Conservation (phyloP, 2,329 filamentous ascomycete species). For the Trichoderma sp. region DNA sequence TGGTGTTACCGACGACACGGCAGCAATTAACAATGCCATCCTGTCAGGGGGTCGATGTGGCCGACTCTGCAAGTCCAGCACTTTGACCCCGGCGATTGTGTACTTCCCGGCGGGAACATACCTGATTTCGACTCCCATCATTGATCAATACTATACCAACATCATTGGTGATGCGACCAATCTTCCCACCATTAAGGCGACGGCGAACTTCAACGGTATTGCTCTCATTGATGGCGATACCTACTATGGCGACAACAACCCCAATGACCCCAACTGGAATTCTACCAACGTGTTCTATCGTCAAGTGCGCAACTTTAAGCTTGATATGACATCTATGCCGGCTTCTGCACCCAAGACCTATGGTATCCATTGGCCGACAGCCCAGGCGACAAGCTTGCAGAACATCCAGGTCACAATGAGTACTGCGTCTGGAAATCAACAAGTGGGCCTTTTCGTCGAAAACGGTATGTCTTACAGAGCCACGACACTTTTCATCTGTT, state of each 20-base stretch:
- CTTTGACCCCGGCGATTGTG: slow-evolving; percentile 25
- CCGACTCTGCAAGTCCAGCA: slow-evolving; percentile 32
- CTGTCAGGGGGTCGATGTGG: slow-evolving; percentile 36
- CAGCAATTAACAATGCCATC: slow-evolving; percentile 50
- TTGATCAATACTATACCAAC: slow-evolving; percentile 63
- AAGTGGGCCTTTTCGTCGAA: background rate
- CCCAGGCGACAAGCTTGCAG: slow-evolving; percentile 53
- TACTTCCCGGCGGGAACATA: slow-evolving; percentile 51
- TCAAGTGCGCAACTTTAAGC: slow-evolving; percentile 62
- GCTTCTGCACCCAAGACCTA: slow-evolving; percentile 30
- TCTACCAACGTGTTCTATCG: slow-evolving; percentile 60
- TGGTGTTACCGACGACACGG: slow-evolving; percentile 48
- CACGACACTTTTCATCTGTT: background rate
- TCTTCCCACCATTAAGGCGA: slow-evolving; percentile 53
- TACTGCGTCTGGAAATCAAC: background rate
- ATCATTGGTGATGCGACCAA: slow-evolving; percentile 43
- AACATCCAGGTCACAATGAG: slow-evolving; percentile 49
- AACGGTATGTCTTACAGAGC: background rate
- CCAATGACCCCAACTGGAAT: background rate
- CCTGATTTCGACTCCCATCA: slow-evolving; percentile 52
- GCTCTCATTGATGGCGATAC: slow-evolving; percentile 52
- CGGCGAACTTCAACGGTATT: slow-evolving; percentile 50
- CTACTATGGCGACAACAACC: slow-evolving; percentile 25
- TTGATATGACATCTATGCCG: slow-evolving; percentile 48
- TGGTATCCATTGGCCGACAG: slow-evolving; percentile 63